Evolutionary conservation across 2,329 filamentous ascomycete genomes (phyloP), one percentile per base, ranked within the genome.

Genomic region (Plenodomus lindquistii): DNA sequence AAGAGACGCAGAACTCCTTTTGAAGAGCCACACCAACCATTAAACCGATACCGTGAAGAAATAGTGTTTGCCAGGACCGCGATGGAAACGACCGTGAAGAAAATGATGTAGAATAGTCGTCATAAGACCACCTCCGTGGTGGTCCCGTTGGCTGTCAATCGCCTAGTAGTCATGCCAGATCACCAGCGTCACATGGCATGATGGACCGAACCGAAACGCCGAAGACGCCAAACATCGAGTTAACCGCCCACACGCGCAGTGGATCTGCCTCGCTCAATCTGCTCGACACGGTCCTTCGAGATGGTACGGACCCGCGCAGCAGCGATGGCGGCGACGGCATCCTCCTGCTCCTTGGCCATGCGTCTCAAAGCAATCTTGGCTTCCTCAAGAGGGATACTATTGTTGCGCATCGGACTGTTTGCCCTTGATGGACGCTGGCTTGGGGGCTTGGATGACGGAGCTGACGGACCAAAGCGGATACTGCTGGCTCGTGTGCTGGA

Each of bases 331-430:
- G 51, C 53, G n/a, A 59, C 51, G 18, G 62, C 63, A 21, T 62
- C 63, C 16, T 65, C 57, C n/a, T 65, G 66, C 36, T 67, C 60
- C 8, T 55, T 50, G 8, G 65, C 65, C 52, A 69, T 50, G 27
- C 54, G 56, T 19, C 63, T 56, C 43, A 70, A 46, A 4, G 57
- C 58, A 2, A 56, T 52, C 35, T 62, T 65, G 15, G 63, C 65
- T 31, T 67, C 65, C 38, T 66, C 63, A 10, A 68, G 57, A n/a
- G 62, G 59, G 20, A 69, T 47, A 42, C 63, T 59, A 16, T 65
- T 56, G 42, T 64, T 69, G 29, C 64, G 59, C 51, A 47, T 60
- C 10, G 60, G 63, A 44, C 66, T 70, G 21, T 42, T 59, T 11
- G 62, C 58, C 4, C 66, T 42, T 3, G 60, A 65, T n/a, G 57